These are phyloP conservation scores for Sonneratia caseolaris DNA, from an alignment of 345 rosid genomes.

Conservation along the genomic window DNA sequence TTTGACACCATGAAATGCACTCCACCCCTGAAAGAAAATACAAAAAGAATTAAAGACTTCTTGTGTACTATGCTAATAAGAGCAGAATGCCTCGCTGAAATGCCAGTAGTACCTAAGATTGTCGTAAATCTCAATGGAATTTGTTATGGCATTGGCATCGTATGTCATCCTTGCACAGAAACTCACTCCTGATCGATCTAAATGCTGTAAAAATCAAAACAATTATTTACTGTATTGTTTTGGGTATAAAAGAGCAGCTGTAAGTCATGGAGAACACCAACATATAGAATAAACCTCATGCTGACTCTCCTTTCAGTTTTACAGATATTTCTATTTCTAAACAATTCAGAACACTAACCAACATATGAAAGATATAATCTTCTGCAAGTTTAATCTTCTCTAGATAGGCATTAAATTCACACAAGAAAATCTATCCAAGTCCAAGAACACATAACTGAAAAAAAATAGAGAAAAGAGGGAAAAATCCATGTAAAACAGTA, in stretches of 20 bases:
- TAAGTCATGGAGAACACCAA: no score
- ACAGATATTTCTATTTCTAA: no score
- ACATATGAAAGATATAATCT: no score
- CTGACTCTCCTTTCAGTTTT: no score
- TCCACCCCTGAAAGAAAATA: slow-evolving; percentile 40
- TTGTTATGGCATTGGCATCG: slow-evolving; percentile 57
- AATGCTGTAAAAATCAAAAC: slow-evolving; percentile 19
- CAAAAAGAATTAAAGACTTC: not conserved
- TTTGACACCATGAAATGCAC: slow-evolving; percentile 42
- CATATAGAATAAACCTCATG: no score
- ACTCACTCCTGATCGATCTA: slow-evolving; percentile 45
- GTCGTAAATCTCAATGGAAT: slow-evolving; percentile 51
- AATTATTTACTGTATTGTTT: not conserved
- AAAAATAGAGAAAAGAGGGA: no score
- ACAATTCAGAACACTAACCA: no score
- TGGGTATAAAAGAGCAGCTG: not conserved
- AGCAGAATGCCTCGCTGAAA: not conserved
- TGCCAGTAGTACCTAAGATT: slow-evolving; percentile 28
- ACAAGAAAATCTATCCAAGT: no score
- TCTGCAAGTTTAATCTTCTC: no score
- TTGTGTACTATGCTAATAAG: not conserved
- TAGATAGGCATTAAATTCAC: no score
- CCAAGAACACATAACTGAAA: no score
- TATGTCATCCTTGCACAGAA: slow-evolving; percentile 45
- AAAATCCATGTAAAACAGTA: no score